phyloP scores from a whole-genome alignment of 2,329 filamentous ascomycete species.

The Fusarium dimerum region DNA sequence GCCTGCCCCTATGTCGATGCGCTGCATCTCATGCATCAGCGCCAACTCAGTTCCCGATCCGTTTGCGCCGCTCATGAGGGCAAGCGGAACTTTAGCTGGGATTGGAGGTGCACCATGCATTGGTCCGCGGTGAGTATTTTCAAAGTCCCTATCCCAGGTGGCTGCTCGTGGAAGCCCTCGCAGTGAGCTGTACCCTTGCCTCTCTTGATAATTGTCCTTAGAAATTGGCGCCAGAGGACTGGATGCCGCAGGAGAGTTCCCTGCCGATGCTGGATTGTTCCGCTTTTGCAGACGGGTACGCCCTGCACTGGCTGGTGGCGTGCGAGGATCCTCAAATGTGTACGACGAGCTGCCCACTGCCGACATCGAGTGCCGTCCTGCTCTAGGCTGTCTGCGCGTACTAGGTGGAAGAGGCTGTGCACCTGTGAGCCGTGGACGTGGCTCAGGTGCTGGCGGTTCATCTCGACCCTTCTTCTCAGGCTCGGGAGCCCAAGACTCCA shows the following conservation, averaged over 20 bases:
- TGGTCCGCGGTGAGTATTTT: slow-evolving; percentile 53
- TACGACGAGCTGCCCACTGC: slow-evolving; percentile 34
- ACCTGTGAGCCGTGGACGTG: slow-evolving; percentile 47
- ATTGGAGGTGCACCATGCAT: slow-evolving; percentile 56
- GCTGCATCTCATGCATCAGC: slow-evolving; percentile 70
- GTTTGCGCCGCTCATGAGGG: slow-evolving; percentile 46
- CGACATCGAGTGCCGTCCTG: slow-evolving; percentile 51
- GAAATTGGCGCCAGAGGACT: slow-evolving; percentile 56
- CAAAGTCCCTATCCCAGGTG: slow-evolving; percentile 49
- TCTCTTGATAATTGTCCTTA: slow-evolving; percentile 51
- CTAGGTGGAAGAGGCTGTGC: slow-evolving; percentile 53
- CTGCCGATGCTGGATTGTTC: slow-evolving; percentile 45
- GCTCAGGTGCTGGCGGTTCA: slow-evolving; percentile 26
- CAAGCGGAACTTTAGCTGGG: slow-evolving; percentile 69
- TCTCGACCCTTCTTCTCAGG: slow-evolving; percentile 55
- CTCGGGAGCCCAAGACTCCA: slow-evolving; percentile 77
- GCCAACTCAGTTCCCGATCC: slow-evolving; percentile 53
- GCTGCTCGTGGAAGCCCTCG: slow-evolving; percentile 45
- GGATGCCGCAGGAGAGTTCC: slow-evolving; percentile 39
- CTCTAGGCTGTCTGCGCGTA: slow-evolving; percentile 54
- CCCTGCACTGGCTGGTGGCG: slow-evolving; percentile 38
- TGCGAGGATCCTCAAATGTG: slow-evolving; percentile 35
- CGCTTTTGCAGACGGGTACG: slow-evolving; percentile 69
- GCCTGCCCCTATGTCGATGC: slow-evolving; percentile 65
- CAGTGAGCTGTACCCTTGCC: slow-evolving; percentile 37